Evolutionary conservation across 441 rosid genomes (phyloP).

Genomic region (Gossypium davidsonii): DNA sequence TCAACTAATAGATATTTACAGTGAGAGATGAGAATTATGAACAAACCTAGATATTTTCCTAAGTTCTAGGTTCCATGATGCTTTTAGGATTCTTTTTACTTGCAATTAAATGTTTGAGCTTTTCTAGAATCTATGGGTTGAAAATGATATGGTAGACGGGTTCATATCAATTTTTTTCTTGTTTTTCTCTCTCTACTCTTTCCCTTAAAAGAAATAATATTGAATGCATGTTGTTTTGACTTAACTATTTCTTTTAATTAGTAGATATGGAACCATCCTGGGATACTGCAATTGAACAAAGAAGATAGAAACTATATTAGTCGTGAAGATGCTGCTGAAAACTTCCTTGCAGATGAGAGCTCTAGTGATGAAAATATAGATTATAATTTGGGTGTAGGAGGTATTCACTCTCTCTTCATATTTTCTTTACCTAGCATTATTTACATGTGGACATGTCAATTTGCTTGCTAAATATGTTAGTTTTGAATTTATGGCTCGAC

Average conservation of each 20-base stretch:
- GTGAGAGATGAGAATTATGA: conserved; percentile 9
- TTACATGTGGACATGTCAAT: background rate
- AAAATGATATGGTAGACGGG: background rate
- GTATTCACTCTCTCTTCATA: conserved; percentile 33
- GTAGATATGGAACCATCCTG: conserved; percentile 99
- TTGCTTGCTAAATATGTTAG: background rate
- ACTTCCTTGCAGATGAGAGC: conserved; percentile 69
- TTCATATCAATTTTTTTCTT: background rate
- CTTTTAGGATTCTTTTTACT: background rate
- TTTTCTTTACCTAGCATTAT: conserved; percentile 13
- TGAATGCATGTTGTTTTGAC: background rate
- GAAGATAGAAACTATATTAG: conserved; percentile 65
- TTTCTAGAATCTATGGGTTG: background rate
- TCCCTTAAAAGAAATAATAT: background rate
- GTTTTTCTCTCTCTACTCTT: conserved; percentile 4
- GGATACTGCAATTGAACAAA: conserved; percentile 89
- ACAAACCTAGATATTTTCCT: background rate
- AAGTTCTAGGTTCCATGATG: background rate
- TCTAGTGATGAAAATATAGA: conserved; percentile 96
- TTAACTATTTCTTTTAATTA: conserved; percentile 18
- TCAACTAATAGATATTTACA: background rate
- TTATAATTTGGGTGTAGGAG: conserved; percentile 63
- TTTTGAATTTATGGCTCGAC: background rate
- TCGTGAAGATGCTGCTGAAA: conserved; percentile 73
- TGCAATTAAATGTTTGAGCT: background rate